Base-by-base conservation (phyloP, 2,329 filamentous ascomycete species). In the Grosmannia huntii region DNA sequence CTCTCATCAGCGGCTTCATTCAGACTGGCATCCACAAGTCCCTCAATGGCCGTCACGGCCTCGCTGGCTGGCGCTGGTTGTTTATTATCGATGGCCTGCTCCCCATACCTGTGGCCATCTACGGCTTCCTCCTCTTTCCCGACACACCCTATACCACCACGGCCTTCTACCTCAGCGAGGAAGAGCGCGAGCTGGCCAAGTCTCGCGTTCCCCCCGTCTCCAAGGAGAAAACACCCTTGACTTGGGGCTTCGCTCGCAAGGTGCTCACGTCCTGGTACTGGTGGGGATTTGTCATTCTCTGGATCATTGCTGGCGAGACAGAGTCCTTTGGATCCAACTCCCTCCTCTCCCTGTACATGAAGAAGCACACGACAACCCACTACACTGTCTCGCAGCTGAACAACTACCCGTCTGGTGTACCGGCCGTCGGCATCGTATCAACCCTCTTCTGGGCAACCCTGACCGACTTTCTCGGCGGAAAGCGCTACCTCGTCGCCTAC, bases 381-480 rank as follows among this genome's bases (percentile, higher is more conserved):
- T 81, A 78, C 64, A 69, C 71, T 0, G 70, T 80, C 0, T 55
- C 72, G 0, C 76, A 82, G 62, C 72, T 77, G 12, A 83, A 82
- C 64, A 77, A 80, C 62, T 82, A 82, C 54, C 79, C 80, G 0
- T 76, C 80, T 0, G 80, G 78, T 2, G 76, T 83, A 0, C 75
- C 80, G 0, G 80, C 79, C 0, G 75, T 78, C 0, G 81, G 79
- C 2, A 83, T 83, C 41, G 67, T 77, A 0, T 80, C 79, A 0
- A 89, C 85, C 0, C 70, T 89, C 0, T 84, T 87, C 70, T 88
- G 83, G 81, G 84, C 84, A 0, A 83, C 83, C 0, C 66, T 87
- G 25, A 88, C 85, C 0, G 85, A 89, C 66, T 80, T 82, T 57
- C 68, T 83, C 31, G 75, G 76, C 11, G 84, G 84, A 0, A 83